These are phyloP conservation scores for Piromyces finnis DNA, from an alignment of 192 early-diverging fungal species.

Conservation along the genomic window DNA sequence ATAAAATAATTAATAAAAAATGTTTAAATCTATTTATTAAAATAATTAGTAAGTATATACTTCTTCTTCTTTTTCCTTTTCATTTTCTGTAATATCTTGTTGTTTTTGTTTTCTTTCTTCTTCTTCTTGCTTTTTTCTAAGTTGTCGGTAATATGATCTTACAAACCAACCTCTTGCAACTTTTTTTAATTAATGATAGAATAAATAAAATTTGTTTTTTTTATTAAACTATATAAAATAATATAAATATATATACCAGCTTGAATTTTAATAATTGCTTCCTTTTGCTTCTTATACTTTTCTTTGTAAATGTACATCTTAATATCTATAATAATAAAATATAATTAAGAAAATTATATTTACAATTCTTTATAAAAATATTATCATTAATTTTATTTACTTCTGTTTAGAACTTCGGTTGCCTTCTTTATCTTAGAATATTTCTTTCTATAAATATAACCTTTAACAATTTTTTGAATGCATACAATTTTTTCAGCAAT, in stretches of 20 bases:
- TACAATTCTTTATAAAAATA: neutral
- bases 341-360: no score
- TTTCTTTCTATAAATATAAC: constrained; percentile 15
- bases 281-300: constrained; percentile 12
- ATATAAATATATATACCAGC: constrained; percentile 6
- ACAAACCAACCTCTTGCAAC: constrained; percentile 28
- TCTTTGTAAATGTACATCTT: constrained; percentile 15
- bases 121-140: constrained; percentile 1
- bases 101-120: constrained; percentile 1
- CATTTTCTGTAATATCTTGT: neutral
- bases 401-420: constrained; percentile 14
- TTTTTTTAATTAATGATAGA: neutral
- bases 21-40: no score
- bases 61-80: neutral
- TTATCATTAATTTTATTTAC: constrained; percentile 1
- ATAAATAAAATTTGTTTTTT: no score
- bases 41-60: no score
- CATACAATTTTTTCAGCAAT: constrained; percentile 15
- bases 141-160: constrained; percentile 6
- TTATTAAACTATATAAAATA: neutral
- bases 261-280: constrained; percentile 26
- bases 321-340: constrained; percentile 2
- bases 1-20: neutral
- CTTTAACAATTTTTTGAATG: constrained; percentile 18
- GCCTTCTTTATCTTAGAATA: constrained; percentile 12